Percentiles rank a stretch among this genome's conserved stretches.
Evolutionary conservation across 2,329 filamentous ascomycete genomes (phyloP).

Genomic region (Malbranchea zuffiana): DNA sequence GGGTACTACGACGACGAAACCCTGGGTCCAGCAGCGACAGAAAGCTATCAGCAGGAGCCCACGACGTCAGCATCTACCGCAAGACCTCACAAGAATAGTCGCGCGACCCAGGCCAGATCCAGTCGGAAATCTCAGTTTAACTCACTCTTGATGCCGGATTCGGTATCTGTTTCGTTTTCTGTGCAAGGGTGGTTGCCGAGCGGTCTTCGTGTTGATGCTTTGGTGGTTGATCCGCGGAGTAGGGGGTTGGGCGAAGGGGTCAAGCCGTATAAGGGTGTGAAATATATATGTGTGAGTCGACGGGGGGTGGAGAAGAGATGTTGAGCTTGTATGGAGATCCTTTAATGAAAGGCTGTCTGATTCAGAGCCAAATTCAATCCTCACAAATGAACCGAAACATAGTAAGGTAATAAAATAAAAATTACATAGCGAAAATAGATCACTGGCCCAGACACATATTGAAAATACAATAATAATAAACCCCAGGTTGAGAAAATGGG

Average conservation of each 20-base stretch:
- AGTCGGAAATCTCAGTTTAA: constrained; percentile 34
- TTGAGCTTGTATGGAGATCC: constrained; percentile 16
- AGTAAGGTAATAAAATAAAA: no score
- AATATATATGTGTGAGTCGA: constrained; percentile 70
- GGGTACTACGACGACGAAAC: constrained; percentile 36
- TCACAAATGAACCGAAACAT: no score
- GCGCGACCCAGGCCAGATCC: background rate
- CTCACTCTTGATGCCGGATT: constrained; percentile 68
- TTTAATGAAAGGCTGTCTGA: no score
- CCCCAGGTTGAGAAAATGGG: no score
- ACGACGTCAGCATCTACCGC: constrained; percentile 18
- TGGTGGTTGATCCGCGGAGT: constrained; percentile 60
- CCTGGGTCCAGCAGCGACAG: constrained; percentile 16
- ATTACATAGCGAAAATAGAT: no score
- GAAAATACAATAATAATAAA: no score
- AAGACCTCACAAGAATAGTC: background rate
- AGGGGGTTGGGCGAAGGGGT: constrained; percentile 75
- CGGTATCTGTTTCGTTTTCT: constrained; percentile 55
- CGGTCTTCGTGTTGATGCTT: constrained; percentile 51
- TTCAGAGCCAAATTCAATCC: no score
- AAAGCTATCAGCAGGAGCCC: constrained; percentile 10
- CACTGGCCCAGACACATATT: no score
- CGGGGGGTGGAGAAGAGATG: constrained; percentile 42
- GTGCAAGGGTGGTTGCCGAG: constrained; percentile 56
- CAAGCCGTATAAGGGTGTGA: constrained; percentile 95